Conservation (phyloP, 495 filamentous ascomycete genomes). For the Glutinoglossum americanum region DNA sequence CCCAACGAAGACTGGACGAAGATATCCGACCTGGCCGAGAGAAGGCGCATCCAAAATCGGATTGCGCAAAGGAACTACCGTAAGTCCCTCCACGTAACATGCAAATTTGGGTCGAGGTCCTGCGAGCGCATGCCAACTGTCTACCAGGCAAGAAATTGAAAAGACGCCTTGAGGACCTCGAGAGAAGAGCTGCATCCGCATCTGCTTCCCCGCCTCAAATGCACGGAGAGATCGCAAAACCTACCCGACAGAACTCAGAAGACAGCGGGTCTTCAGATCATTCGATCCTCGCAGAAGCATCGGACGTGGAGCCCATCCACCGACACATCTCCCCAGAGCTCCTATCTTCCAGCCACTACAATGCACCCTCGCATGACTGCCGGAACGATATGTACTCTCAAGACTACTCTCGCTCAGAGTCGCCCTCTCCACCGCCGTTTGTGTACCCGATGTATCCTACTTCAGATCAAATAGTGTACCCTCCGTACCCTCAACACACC, state of each 20-base stretch:
- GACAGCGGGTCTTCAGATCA: not conserved
- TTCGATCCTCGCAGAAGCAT: not conserved
- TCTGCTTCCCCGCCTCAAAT: conserved; percentile 5
- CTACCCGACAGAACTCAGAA: not conserved
- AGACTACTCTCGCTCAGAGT: conserved; percentile 48
- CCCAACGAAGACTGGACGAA: conserved; percentile 43
- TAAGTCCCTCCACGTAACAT: conserved; percentile 13
- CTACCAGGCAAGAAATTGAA: conserved; percentile 89
- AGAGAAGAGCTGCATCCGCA: conserved; percentile 56
- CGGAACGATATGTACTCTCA: conserved; percentile 30
- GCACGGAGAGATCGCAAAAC: conserved; percentile 3
- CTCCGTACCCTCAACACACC: conserved; percentile 47
- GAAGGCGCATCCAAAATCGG: conserved; percentile 36
- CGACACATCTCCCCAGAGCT: conserved; percentile 3
- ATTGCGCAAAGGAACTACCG: conserved; percentile 40
- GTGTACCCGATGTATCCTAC: conserved; percentile 45
- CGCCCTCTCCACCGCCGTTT: conserved; percentile 50
- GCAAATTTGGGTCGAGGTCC: not conserved
- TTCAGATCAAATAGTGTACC: conserved; percentile 42
- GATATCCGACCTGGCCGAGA: conserved; percentile 35
- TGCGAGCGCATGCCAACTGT: not conserved
- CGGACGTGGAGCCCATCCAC: not conserved
- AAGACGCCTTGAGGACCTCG: conserved; percentile 87
- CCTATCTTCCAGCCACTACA: conserved; percentile 2
- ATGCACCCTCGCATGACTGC: not conserved